Evolutionary conservation across 2,329 filamentous ascomycete species (phyloP), one percentile per base, ranked within the genome.

Genomic region (Aspergillus ibericus): DNA sequence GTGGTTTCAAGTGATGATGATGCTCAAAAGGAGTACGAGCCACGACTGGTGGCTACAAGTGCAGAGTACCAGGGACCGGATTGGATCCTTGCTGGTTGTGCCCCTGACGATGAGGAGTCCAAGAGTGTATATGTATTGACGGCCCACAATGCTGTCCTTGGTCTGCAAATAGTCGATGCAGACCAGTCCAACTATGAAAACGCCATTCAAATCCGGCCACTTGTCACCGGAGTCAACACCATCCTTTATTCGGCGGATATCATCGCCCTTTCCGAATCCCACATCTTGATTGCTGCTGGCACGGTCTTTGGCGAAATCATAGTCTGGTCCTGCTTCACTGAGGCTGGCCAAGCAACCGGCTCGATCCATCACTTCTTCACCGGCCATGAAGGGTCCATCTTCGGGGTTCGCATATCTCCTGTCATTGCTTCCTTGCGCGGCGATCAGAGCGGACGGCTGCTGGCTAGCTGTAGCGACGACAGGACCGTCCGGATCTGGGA

Each of bases 301-400:
- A 98, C 95, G 0, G 92, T 93, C 1, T 98, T 98, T 75, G 95
- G 95, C 3, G 93, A 98, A 73, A 90, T 99, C 34, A 81, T 97
- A 36, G 84, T 96, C 15, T 98, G 95, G 95, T 90, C 88, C 63
- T 92, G 86, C 66, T 76, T 78, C 20, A 46, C 47, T 40, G 55
- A 66, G 13, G 48, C 58, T 16, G 48, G 58, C 13, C 57, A 50
- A 8, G 32, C 61, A 9, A 62, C 63, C 22, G 72, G 77, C 13
- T 75, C 73, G 5, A 78, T 82, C 13, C 83, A 86, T 65, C 81
- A 83, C 63, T 80, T 82, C 44, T 87, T 88, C 67, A 80, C 81
- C 8, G 86, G 85, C 0, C 95, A 99, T 68, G 92, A 97, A 69
- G 95, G 95, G 0, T 97, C 93, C 0, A 89, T 99, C 27, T 99